Evolutionary conservation across 2,329 filamentous ascomycete species (phyloP), one percentile per base, ranked within the genome.

Genomic region (Rhynchosporium agropyri): DNA sequence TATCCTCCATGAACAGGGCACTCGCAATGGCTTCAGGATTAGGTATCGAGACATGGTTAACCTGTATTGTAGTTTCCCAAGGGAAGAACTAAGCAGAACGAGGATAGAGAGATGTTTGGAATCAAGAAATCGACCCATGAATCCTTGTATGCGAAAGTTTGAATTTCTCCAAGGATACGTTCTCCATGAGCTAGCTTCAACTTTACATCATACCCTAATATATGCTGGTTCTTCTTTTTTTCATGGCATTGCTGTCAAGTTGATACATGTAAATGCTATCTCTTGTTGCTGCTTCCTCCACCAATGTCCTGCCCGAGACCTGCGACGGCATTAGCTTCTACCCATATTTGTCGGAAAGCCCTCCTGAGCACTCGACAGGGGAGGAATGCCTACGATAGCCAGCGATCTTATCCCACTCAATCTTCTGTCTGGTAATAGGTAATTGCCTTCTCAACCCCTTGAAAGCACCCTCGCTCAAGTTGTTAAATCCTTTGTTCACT

Each of bases 361-460:
- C 20, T 20, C 20, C 20, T 20, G 20, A 20, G 20, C 20, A 20
- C 20, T 20, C 20, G 20, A 20, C 20, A 20, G 20, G 20, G 20
- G 20, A 20, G 20, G 20, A 20, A 20, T 20, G 20, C 20, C 20
- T 20, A 20, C 20, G 20, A 80, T 99, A 99, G 70, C 92, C 92
- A 51, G 91, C 89, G 69, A 99, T 91, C 82, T 97, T 97, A 77
- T 99, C 94, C 95, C 95, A 99, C 79, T 99, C 95, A 71, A 99
- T 94, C 84, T 97, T 97, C 81, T 99, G 95, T 74, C 95, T 88
- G 66, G 95, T 99, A 64, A 99, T 92, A 0, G 95, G 95, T 75
- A 99, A 80, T 79, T 98, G 95, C 78, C 95, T 86, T 74, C 95
- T 86, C 76, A 99, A 78, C 1, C 88, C 87, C 84, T 98, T 99